Evolutionary conservation across 495 filamentous ascomycete genomes (phyloP).

Genomic region (Pyrenula massariospora): DNA sequence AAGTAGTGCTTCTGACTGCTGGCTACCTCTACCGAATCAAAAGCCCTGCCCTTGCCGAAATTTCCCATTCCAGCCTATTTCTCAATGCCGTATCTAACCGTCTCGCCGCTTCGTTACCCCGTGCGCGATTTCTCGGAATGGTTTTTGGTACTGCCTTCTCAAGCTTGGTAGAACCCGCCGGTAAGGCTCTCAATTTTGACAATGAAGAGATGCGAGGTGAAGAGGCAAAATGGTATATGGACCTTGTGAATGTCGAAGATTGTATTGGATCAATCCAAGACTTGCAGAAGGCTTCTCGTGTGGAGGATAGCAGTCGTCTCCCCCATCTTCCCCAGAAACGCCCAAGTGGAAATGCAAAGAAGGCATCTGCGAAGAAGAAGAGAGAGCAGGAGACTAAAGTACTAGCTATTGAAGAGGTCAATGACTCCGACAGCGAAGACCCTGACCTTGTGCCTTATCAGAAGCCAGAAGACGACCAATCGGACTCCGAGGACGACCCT

Average conservation of each 20-base stretch:
- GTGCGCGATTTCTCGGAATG: conserved; percentile 82
- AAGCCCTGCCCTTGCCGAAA: conserved; percentile 44
- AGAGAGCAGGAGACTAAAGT: conserved; percentile 33
- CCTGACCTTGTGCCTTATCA: conserved; percentile 71
- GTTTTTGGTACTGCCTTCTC: conserved; percentile 74
- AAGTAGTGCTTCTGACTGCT: conserved; percentile 65
- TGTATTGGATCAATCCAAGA: conserved; percentile 45
- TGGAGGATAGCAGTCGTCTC: not conserved
- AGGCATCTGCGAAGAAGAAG: conserved; percentile 6
- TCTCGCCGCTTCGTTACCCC: conserved; percentile 59
- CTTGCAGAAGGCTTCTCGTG: conserved; percentile 15
- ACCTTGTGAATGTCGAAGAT: conserved; percentile 51
- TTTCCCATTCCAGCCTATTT: conserved; percentile 60
- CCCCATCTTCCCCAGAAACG: conserved; percentile 1
- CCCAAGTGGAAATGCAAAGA: not conserved
- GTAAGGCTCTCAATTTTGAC: conserved; percentile 68
- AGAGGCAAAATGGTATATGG: conserved; percentile 70
- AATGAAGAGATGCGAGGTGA: conserved; percentile 61
- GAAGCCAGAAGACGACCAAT: conserved; percentile 85
- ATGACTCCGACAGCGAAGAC: conserved; percentile 45
- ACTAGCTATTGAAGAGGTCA: conserved; percentile 57
- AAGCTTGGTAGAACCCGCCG: conserved; percentile 62
- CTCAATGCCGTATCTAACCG: conserved; percentile 76
- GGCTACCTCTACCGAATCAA: conserved; percentile 59
- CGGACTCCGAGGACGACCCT: conserved; percentile 87